Percentiles rank a stretch among this genome's conserved stretches.
Evolutionary conservation across 2,329 filamentous ascomycete genomes (phyloP).

Genomic region (Penicillium sp.): DNA sequence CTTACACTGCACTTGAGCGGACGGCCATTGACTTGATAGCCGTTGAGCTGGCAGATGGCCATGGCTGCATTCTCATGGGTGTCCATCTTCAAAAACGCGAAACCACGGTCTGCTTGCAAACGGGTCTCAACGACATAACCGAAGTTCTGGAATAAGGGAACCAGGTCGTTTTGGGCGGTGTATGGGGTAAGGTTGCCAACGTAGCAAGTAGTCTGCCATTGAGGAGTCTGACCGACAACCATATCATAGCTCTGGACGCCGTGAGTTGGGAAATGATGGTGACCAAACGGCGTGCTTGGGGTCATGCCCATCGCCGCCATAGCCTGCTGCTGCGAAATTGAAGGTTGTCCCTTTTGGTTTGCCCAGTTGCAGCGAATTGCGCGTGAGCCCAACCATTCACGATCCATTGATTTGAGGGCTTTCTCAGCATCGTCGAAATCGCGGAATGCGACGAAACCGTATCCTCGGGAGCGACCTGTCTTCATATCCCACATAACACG

Average conservation of each 20-base stretch:
- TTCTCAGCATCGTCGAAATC: slow-evolving; percentile 93
- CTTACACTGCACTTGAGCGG: slow-evolving; percentile 98
- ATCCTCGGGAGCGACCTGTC: slow-evolving; percentile 93
- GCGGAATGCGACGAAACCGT: slow-evolving; percentile 96
- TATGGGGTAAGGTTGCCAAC: slow-evolving; percentile 97
- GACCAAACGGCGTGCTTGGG: slow-evolving; percentile 81
- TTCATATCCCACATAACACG: slow-evolving; percentile 99
- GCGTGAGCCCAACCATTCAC: slow-evolving; percentile 96
- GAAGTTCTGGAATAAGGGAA: slow-evolving; percentile 98
- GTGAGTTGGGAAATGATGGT: slow-evolving; percentile 96
- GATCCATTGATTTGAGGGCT: slow-evolving; percentile 95
- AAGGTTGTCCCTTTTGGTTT: slow-evolving; percentile 99
- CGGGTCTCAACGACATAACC: slow-evolving; percentile 95
- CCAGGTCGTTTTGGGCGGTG: slow-evolving; percentile 91
- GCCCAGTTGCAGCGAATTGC: slow-evolving; percentile 99
- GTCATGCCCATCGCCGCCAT: slow-evolving; percentile 99
- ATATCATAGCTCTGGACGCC: slow-evolving; percentile 97
- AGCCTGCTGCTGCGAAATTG: slow-evolving; percentile 93
- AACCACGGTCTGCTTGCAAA: slow-evolving; percentile 95
- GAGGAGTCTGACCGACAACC: slow-evolving; percentile 89
- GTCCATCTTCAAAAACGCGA: slow-evolving; percentile 99
- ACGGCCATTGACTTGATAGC: slow-evolving; percentile 95
- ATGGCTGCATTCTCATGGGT: slow-evolving; percentile 96
- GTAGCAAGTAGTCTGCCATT: slow-evolving; percentile 98
- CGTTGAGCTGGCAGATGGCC: slow-evolving; percentile 96